phyloP scores from a whole-genome alignment of 148 eudicot genomes.

The Cornus kousa region DNA sequence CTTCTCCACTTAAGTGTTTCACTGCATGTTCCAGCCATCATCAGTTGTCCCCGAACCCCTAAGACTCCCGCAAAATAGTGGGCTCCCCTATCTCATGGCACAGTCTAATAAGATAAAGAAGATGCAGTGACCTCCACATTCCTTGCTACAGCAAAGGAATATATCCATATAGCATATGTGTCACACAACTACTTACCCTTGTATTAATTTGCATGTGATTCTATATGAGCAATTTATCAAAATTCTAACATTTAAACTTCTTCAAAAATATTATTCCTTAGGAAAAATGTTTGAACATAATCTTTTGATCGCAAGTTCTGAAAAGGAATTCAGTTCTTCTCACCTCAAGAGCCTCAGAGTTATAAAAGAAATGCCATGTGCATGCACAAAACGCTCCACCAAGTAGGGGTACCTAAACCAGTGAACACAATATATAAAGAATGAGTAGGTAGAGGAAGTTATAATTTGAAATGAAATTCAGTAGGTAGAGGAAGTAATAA shows the following conservation, averaged over 20 bases:
- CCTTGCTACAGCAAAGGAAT: neutral
- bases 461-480: neutral
- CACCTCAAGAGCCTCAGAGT: slow-evolving; percentile 84
- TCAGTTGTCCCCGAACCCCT: no score
- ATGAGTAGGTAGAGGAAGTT: neutral
- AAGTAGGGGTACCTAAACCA: slow-evolving; percentile 78
- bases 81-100: no score
- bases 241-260: neutral
- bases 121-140: no score
- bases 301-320: neutral
- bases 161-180: neutral
- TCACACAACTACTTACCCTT: neutral
- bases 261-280: neutral
- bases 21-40: no score
- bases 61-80: no score
- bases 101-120: no score
- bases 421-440: slow-evolving; percentile 6
- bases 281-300: neutral
- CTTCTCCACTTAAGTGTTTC: no score
- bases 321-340: neutral
- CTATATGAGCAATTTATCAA: neutral
- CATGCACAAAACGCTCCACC: slow-evolving; percentile 99
- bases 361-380: slow-evolving; percentile 99
- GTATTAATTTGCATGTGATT: neutral
- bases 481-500: neutral